phyloP scores from a whole-genome alignment of 116 monocot species.

The Iris pallida region DNA sequence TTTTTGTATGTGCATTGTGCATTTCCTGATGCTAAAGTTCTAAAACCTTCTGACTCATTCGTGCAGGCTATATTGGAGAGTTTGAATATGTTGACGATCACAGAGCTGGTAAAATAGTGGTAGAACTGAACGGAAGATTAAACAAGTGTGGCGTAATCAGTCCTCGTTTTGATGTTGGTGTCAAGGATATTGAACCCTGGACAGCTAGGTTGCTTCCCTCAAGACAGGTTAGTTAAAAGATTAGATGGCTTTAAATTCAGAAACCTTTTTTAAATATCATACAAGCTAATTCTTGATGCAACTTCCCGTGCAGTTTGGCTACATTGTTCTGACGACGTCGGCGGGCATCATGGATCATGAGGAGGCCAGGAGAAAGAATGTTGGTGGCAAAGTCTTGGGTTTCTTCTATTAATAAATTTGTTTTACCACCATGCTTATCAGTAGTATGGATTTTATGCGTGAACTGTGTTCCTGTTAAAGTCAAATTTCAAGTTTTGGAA shows the following conservation, averaged over 20 bases:
- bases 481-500: no score
- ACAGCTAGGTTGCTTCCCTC: constrained; percentile 26
- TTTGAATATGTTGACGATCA: constrained; percentile 28
- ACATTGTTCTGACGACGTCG: constrained; percentile 18
- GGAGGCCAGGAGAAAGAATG: constrained; percentile 22
- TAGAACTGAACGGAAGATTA: constrained; percentile 15
- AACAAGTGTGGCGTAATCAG: constrained; percentile 26
- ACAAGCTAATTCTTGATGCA: no score
- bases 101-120: constrained; percentile 18
- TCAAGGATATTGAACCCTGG: constrained; percentile 27
- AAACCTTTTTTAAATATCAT: no score
- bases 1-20: neutral
- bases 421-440: no score
- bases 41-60: neutral
- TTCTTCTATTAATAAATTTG: constrained; percentile 13
- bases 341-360: constrained; percentile 24
- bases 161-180: constrained; percentile 22
- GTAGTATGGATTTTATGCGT: no score
- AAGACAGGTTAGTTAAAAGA: constrained; percentile 19
- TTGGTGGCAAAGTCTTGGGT: constrained; percentile 19
- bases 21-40: neutral
- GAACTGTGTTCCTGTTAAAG: no score
- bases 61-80: constrained; percentile 18
- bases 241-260: no score
- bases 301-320: constrained; percentile 11